Conservation (phyloP, 805 yeast genomes). For the Yarrowia deformans region DNA sequence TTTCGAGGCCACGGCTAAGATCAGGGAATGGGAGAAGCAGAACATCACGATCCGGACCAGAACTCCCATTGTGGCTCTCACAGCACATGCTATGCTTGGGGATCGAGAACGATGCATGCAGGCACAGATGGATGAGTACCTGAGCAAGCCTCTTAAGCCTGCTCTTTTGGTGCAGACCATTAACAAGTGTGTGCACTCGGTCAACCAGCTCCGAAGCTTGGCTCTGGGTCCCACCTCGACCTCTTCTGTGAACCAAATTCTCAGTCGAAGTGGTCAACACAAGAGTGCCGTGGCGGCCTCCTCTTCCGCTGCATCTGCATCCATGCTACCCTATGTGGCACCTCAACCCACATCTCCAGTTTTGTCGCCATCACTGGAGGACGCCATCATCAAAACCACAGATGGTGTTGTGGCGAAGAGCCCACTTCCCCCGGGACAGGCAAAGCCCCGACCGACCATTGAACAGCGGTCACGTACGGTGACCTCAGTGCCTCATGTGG, state of each 20-base stretch:
- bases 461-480: conserved; percentile 37
- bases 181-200: conserved; percentile 74
- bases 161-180: conserved; percentile 83
- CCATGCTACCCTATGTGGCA: conserved; percentile 38
- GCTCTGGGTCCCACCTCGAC: conserved; percentile 50
- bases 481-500: conserved; percentile 35
- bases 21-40: conserved; percentile 87
- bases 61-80: conserved; percentile 86
- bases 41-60: conserved; percentile 75
- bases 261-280: conserved; percentile 34
- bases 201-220: conserved; percentile 51
- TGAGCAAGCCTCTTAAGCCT: conserved; percentile 87
- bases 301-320: conserved; percentile 32
- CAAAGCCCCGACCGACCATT: conserved; percentile 22
- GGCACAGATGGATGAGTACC: conserved; percentile 91
- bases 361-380: conserved; percentile 29
- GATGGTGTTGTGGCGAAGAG: conserved; percentile 25
- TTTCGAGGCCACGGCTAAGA: conserved; percentile 86
- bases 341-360: conserved; percentile 38
- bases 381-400: conserved; percentile 33
- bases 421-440: conserved; percentile 12
- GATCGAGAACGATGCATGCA: conserved; percentile 86
- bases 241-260: conserved; percentile 36
- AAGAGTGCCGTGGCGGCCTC: conserved; percentile 34
- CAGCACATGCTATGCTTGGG: conserved; percentile 95